Base-by-base conservation (phyloP, 352 stramenopile species). In the Albugo laibachii region DNA sequence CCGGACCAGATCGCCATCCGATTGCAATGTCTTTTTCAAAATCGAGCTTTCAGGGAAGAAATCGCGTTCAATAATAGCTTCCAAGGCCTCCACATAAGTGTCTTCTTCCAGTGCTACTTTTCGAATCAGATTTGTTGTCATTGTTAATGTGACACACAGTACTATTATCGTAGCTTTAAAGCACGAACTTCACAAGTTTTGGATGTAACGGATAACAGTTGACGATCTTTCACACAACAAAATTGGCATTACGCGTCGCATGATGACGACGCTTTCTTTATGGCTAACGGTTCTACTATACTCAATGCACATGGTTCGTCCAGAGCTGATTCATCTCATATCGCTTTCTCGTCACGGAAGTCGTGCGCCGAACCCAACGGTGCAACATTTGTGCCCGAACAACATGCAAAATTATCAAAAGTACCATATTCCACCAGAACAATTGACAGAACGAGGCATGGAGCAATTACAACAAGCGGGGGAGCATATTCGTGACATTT, bases 11-110 rank as follows among this genome's bases (percentile, higher is more conserved):
- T 72, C 59, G 66, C 55, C 15, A 57, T 68, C 47, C 80, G 24
- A 31, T 31, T 31, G 24, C 24, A 31, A 31, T 8, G 24, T 67
- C n/a, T 49, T 40, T 43, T 77, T 68, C 39, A 91, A 66, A 35
- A 52, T 57, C 11, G 57, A 47, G 2, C 87, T 60, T 49, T 85
- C 75, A 21, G 78, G 78, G 55, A 91, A 91, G 65, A 87, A 91
- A 58, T 86, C 75, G 44, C 78, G 75, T 64, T 91, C 70, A 53
- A 91, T 88, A 50, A 91, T 87, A 47, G 65, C 58, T 42, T 66
- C 78, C 20, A 91, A 56, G 38, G 56, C 54, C 54, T 74, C 65
- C 21, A 88, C 76, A 48, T 88, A 91, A 49, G 63, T 59, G 14
- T 91, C 78, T 53, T 91, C 78, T 39, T 91, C 75, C 24, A 91